Conservation (phyloP, 75 land plant species). For the Pinus tabuliformis region DNA sequence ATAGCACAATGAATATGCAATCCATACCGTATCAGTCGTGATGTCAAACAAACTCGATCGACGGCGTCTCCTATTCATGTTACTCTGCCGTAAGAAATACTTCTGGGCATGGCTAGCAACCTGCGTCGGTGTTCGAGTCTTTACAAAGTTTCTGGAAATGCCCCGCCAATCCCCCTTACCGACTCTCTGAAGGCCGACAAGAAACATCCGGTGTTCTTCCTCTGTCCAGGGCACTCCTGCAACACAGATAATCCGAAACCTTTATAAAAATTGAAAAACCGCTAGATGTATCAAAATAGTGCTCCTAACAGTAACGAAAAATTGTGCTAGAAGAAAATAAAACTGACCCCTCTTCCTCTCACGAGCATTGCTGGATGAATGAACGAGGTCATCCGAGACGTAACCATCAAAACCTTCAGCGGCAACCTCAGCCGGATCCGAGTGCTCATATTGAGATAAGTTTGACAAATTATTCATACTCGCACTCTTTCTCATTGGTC, state of each 20-base stretch:
- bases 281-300: not conserved
- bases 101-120: slow-evolving; percentile 72
- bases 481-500: slow-evolving; percentile 47
- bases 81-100: slow-evolving; percentile 53
- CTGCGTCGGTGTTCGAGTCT: slow-evolving; percentile 62
- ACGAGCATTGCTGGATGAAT: slow-evolving; percentile 46
- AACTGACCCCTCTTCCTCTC: slow-evolving; percentile 56
- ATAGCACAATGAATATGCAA: no score
- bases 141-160: slow-evolving; percentile 56
- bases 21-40: slow-evolving; percentile 9
- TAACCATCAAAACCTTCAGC: slow-evolving; percentile 23
- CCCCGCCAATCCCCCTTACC: slow-evolving; percentile 70
- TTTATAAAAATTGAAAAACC: not conserved
- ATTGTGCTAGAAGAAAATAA: no score
- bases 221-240: slow-evolving; percentile 72
- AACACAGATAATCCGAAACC: not conserved
- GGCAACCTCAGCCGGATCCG: slow-evolving; percentile 15
- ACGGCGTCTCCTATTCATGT: slow-evolving; percentile 44
- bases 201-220: slow-evolving; percentile 51
- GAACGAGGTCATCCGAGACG: slow-evolving; percentile 54
- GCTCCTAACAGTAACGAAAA: not conserved
- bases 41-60: slow-evolving; percentile 61
- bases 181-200: slow-evolving; percentile 52
- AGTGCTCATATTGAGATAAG: slow-evolving; percentile 18
- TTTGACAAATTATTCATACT: slow-evolving; percentile 49